phyloP scores from a whole-genome alignment of 371 early-diverging fungal species.

The Homolaphlyctis polyrhiza region DNA sequence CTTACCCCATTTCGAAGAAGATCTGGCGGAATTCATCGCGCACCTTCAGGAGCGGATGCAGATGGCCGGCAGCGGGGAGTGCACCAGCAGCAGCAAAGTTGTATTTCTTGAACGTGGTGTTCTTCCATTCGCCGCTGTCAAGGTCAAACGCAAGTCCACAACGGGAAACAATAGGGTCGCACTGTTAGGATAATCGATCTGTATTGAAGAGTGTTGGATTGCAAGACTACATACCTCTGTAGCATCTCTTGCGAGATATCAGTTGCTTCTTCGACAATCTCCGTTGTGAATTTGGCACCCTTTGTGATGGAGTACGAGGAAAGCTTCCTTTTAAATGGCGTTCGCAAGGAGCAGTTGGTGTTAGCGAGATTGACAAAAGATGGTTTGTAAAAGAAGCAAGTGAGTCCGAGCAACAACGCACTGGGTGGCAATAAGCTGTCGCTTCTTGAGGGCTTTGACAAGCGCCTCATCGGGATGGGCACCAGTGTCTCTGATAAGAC shows the following conservation, averaged over 20 bases:
- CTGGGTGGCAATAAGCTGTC: slow-evolving; percentile 64
- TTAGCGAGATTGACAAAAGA: background rate
- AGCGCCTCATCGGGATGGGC: slow-evolving; percentile 61
- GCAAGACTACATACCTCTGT: slow-evolving; percentile 47
- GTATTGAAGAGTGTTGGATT: background rate
- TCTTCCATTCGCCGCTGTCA: slow-evolving; percentile 85
- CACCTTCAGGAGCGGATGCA: slow-evolving; percentile 99
- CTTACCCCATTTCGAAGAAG: slow-evolving; percentile 97
- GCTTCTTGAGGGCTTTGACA: slow-evolving; percentile 80
- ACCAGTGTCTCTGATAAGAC: slow-evolving; percentile 58
- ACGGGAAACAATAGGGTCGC: background rate
- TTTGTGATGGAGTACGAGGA: slow-evolving; percentile 83
- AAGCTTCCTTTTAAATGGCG: slow-evolving; percentile 65
- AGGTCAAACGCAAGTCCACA: background rate
- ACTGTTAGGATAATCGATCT: slow-evolving; percentile 13
- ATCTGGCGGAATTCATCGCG: slow-evolving; percentile 98
- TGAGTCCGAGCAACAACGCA: background rate
- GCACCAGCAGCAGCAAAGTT: slow-evolving; percentile 94
- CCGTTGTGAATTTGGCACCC: slow-evolving; percentile 83
- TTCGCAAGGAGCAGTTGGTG: background rate
- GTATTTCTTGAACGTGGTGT: slow-evolving; percentile 93
- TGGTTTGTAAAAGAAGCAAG: background rate
- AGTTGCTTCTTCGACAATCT: slow-evolving; percentile 80
- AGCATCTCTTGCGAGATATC: slow-evolving; percentile 97
- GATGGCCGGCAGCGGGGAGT: slow-evolving; percentile 81